Base-by-base conservation (phyloP, 2,329 filamentous ascomycete species). In the Thielaviopsis euricoi region DNA sequence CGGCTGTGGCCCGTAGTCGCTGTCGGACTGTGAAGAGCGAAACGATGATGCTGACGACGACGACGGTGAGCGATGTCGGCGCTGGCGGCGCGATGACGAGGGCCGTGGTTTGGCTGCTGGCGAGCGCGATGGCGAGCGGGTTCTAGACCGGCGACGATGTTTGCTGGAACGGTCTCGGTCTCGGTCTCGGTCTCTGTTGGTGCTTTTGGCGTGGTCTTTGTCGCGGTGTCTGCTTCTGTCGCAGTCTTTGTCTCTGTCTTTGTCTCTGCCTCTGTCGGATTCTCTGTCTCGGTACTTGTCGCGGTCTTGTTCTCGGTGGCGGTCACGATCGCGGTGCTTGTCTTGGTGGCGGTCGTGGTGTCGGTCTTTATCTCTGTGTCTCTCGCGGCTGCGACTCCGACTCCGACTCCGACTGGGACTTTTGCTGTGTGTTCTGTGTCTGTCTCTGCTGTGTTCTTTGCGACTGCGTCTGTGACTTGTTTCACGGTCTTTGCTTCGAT, bases 1-100 rank as follows among this genome's bases (percentile, higher is more conserved):
- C 21, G 58, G 54, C 25, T 23, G 55, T 22, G 58, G 58, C 3
- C 58, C 58, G 21, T 53, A 56, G 50, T 56, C 53, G 22, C n/a
- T n/a, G n/a, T n/a, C n/a, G n/a, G n/a, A n/a, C n/a, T n/a, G n/a
- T n/a, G n/a, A n/a, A n/a, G n/a, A n/a, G n/a, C n/a, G n/a, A n/a
- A n/a, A n/a, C n/a, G 37, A 43, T 15, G 2, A 2, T 7, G 37
- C 17, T 5, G 37, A 43, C 17, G 37, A 17, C 5, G 37, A 43
- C 10, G 17, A n/a, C 15, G 49, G 40, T 1, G 40, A 55, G 22
- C 53, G 53, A 13, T 21, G 4, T 22, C 37, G 53, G 22, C 37
- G 53, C 21, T 17, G 53, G 17, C 48, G 40, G 21, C 19, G 29
- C 33, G 53, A 21, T 43, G 37, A 13, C 3, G 3, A 7, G 37